Percentiles rank a stretch among this genome's conserved stretches.
Conservation (phyloP, 2,329 filamentous ascomycete genomes). For the Aureobasidium sp. region DNA sequence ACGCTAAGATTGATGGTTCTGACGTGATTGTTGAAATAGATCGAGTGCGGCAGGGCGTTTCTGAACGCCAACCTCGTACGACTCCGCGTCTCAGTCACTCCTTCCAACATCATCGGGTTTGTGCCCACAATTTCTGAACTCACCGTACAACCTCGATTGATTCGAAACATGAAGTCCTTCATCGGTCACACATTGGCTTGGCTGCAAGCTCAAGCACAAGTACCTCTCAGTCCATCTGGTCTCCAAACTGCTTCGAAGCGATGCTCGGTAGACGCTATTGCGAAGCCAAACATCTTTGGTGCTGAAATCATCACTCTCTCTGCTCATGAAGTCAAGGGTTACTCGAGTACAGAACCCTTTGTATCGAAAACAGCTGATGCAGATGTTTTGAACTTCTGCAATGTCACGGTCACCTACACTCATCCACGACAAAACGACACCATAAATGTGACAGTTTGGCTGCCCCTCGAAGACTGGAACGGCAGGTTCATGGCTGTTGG, state of each 20-base stretch:
- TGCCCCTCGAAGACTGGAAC: slow-evolving; percentile 28
- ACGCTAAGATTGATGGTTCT: background rate
- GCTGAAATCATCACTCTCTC: background rate
- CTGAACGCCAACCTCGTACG: background rate
- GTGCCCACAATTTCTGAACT: background rate
- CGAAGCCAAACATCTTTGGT: background rate
- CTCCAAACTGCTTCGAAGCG: background rate
- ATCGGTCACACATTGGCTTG: background rate
- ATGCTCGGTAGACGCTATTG: background rate
- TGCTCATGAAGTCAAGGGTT: background rate
- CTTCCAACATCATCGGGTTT: background rate
- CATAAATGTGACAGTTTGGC: slow-evolving; percentile 27
- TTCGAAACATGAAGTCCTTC: background rate
- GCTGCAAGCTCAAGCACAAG: background rate
- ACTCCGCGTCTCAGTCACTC: background rate
- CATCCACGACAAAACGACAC: slow-evolving; percentile 30
- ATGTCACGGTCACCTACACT: slow-evolving; percentile 32
- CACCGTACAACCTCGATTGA: background rate
- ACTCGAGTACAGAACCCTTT: background rate
- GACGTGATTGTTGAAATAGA: background rate
- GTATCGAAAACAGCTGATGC: background rate
- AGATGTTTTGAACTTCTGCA: slow-evolving; percentile 25
- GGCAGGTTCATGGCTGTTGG: slow-evolving; percentile 32
- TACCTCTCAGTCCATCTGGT: background rate
- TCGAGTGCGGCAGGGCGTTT: background rate